Evolutionary conservation across 2,329 filamentous ascomycete genomes (phyloP).

Genomic region (Alternaria tenuissima): DNA sequence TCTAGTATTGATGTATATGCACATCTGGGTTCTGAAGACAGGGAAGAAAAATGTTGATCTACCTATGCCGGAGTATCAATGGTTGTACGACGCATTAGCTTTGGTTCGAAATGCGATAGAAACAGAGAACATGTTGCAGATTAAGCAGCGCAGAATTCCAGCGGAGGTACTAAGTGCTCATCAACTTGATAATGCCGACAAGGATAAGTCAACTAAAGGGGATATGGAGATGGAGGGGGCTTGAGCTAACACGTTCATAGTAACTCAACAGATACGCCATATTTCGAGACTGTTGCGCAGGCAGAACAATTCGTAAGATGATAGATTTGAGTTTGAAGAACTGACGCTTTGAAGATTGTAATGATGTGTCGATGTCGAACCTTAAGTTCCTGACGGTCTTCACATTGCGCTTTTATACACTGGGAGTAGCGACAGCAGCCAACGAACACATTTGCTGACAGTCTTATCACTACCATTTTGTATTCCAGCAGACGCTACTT

Average conservation of each 20-base stretch:
- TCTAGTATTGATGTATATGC: neutral
- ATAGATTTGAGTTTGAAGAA: neutral
- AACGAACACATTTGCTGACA: neutral
- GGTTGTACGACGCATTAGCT: neutral
- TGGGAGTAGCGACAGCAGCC: neutral
- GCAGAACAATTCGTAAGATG: neutral
- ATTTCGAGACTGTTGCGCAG: neutral
- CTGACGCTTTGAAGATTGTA: neutral
- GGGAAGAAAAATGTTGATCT: neutral
- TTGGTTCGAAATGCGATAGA: neutral
- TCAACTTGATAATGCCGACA: neutral
- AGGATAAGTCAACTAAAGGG: neutral
- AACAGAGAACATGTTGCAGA: neutral
- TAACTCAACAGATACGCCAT: neutral
- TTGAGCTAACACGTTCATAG: neutral
- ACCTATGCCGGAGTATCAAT: neutral
- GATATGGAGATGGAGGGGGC: neutral
- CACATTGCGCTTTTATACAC: neutral
- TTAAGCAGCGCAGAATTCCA: neutral
- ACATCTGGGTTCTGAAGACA: neutral
- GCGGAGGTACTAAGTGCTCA: neutral
- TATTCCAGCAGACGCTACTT: no score
- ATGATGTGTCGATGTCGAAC: neutral
- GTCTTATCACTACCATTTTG: no score
- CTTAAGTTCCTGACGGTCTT: neutral